A percentile compares a stretch with the other conserved stretches of the same genome.
phyloP scores from a whole-genome alignment of 192 early-diverging fungal genomes.

The Phlyctochytrium bullatum region DNA sequence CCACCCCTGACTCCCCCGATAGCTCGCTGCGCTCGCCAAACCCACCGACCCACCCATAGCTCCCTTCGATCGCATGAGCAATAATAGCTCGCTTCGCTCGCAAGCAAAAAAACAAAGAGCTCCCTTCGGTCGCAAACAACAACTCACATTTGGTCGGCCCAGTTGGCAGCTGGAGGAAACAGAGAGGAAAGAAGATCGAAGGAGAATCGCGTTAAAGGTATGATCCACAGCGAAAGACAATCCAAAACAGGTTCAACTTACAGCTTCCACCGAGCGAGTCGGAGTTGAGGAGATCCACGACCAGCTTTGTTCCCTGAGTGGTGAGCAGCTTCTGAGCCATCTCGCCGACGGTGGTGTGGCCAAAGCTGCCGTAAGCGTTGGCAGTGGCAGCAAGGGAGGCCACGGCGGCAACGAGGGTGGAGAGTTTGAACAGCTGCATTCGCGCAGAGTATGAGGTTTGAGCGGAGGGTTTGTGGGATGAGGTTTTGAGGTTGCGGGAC shows the following conservation, averaged over 20 bases:
- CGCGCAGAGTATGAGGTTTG: not conserved
- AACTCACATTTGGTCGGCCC: not conserved
- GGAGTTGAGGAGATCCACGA: not conserved
- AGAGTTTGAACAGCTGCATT: not conserved
- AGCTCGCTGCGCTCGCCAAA: too few relatives aligned
- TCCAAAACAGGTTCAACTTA: not conserved
- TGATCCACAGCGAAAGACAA: not conserved
- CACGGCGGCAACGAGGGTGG: not conserved
- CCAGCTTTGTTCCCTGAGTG: not conserved
- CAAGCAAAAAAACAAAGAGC: not conserved
- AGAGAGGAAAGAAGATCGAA: not conserved
- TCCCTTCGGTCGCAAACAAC: not conserved
- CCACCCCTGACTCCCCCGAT: too few relatives aligned
- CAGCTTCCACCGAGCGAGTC: not conserved
- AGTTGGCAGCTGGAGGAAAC: not conserved
- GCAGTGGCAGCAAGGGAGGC: not conserved
- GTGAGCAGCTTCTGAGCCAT: not conserved
- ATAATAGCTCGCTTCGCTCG: too few relatives aligned
- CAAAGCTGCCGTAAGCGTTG: not conserved
- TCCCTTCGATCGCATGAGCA: too few relatives aligned
- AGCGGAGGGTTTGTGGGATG: not conserved
- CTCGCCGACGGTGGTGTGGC: not conserved
- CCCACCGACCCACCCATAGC: too few relatives aligned
- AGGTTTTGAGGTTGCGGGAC: not conserved
- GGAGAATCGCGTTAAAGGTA: not conserved